phyloP scores from a whole-genome alignment of 768 basidiomycete species.

The Boletus patriciae region DNA sequence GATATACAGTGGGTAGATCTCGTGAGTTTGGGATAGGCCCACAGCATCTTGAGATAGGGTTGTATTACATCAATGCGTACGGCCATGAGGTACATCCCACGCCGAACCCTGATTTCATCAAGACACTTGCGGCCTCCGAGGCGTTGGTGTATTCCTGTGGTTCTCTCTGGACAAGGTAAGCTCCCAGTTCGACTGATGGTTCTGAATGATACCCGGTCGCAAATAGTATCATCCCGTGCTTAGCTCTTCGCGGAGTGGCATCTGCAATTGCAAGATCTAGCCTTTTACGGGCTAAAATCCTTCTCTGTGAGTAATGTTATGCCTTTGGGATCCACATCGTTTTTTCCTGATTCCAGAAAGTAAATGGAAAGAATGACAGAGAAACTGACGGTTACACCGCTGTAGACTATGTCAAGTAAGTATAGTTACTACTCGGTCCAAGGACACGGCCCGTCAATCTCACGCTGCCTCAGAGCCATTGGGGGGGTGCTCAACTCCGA shows the following conservation, averaged over 20 bases:
- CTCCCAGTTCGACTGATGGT: slow-evolving; percentile 1
- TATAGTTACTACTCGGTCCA: slow-evolving; percentile 16
- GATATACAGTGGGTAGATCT: slow-evolving; percentile 56
- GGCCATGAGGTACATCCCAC: slow-evolving; percentile 90
- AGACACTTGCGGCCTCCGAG: slow-evolving; percentile 57
- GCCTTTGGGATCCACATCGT: neutral
- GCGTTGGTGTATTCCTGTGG: slow-evolving; percentile 90
- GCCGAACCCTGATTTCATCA: slow-evolving; percentile 80
- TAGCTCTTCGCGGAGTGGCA: slow-evolving; percentile 81
- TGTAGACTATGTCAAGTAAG: slow-evolving; percentile 75
- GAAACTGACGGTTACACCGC: slow-evolving; percentile 88
- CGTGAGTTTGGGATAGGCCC: neutral
- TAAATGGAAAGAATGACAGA: slow-evolving; percentile 85
- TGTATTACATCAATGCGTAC: slow-evolving; percentile 89
- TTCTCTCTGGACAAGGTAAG: slow-evolving; percentile 89
- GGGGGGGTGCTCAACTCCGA: slow-evolving; percentile 64
- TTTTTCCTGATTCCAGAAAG: slow-evolving; percentile 40
- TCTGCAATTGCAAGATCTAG: slow-evolving; percentile 72
- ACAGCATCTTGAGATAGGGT: slow-evolving; percentile 42
- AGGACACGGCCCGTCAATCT: slow-evolving; percentile 3
- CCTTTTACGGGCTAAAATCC: slow-evolving; percentile 72
- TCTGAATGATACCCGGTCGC: slow-evolving; percentile 4
- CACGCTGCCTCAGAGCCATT: slow-evolving; percentile 53
- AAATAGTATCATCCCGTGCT: slow-evolving; percentile 83
- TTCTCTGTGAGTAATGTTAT: slow-evolving; percentile 62